Evolutionary conservation across 2,329 filamentous ascomycete species (phyloP).

Genomic region (Fusarium odoratissimum): DNA sequence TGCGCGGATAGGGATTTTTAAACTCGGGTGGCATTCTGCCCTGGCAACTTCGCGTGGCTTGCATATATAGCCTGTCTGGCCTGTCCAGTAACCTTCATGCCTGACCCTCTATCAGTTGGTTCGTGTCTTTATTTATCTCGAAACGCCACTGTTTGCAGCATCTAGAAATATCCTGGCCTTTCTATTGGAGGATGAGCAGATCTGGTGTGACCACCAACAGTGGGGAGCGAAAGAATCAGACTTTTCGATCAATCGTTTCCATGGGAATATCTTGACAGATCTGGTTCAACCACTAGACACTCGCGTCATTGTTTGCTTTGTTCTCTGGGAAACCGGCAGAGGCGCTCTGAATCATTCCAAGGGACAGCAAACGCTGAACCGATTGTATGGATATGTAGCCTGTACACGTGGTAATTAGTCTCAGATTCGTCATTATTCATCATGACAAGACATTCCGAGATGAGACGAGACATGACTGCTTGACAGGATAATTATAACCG

Average conservation of each 20-base stretch:
- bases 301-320: slow-evolving; percentile 48
- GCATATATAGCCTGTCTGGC: slow-evolving; percentile 2
- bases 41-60: slow-evolving; percentile 21
- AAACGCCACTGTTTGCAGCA: slow-evolving; percentile 8
- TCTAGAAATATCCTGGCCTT: slow-evolving; percentile 1
- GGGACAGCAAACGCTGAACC: neutral
- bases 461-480: neutral
- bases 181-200: slow-evolving; percentile 22
- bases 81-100: neutral
- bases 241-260: slow-evolving; percentile 7
- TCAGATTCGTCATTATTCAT: slow-evolving; percentile 7
- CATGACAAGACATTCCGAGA: neutral
- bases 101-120: slow-evolving; percentile 15
- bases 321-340: slow-evolving; percentile 18
- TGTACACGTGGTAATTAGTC: neutral
- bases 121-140: slow-evolving; percentile 30
- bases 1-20: neutral
- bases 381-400: neutral
- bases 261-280: neutral
- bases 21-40: slow-evolving; percentile 16
- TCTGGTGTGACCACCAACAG: slow-evolving; percentile 26
- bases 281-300: slow-evolving; percentile 64
- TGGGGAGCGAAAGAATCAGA: slow-evolving; percentile 1
- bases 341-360: slow-evolving; percentile 13
- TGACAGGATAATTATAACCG: neutral